These are phyloP conservation scores for Cordyceps cateniannulata DNA, from an alignment of 2,329 filamentous ascomycete species.

Conservation along the genomic window DNA sequence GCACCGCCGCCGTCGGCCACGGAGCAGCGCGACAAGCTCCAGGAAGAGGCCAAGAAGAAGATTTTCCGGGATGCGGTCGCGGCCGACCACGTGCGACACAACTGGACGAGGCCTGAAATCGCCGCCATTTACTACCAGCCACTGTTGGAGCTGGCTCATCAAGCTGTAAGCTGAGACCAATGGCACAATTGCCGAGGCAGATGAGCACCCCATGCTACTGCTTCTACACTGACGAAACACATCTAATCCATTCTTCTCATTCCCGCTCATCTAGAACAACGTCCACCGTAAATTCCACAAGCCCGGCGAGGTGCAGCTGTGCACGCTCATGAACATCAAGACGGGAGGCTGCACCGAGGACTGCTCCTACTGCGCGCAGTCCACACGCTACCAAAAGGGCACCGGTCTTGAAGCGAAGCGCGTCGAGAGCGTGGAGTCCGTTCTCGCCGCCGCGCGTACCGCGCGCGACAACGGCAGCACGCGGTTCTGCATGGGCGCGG, in stretches of 20 bases:
- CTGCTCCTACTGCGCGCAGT: constrained; percentile 89
- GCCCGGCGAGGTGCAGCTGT: constrained; percentile 79
- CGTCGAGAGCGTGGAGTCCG: constrained; percentile 71
- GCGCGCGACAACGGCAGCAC: constrained; percentile 82
- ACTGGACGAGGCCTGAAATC: constrained; percentile 80
- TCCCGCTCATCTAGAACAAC: constrained; percentile 45
- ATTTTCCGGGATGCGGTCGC: constrained; percentile 48
- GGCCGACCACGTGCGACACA: constrained; percentile 56
- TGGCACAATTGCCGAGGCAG: not conserved
- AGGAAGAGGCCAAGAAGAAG: constrained; percentile 15
- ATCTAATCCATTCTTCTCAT: not conserved
- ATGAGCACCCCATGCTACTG: too few species aligned
- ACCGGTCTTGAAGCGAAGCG: constrained; percentile 75
- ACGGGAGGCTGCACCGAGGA: constrained; percentile 89
- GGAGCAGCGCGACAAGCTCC: not conserved
- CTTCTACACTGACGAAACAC: not conserved
- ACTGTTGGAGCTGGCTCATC: constrained; percentile 70
- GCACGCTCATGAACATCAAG: constrained; percentile 95
- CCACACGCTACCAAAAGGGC: constrained; percentile 69
- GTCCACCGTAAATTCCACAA: constrained; percentile 83
- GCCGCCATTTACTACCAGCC: constrained; percentile 75
- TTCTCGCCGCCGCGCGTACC: constrained; percentile 68
- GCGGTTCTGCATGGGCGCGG: constrained; percentile 91
- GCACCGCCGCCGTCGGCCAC: not conserved
- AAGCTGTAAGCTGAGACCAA: constrained; percentile 50